Evolutionary conservation across 1,139 yeast genomes (phyloP).

Genomic region (Yamadazyma buinensis): DNA sequence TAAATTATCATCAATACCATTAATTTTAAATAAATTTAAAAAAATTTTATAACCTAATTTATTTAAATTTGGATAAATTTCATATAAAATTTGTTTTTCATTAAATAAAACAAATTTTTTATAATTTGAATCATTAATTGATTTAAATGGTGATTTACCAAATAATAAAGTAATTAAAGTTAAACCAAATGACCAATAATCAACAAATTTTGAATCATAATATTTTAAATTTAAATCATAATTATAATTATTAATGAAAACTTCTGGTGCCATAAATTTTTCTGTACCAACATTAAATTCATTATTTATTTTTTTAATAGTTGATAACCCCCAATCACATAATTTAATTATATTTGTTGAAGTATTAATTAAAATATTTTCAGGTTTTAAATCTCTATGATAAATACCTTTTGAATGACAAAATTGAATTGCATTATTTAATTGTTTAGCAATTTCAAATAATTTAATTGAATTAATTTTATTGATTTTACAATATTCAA

Average conservation of each 20-base stretch:
- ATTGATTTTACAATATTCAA: conserved; percentile 19
- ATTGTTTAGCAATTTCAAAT: conserved; percentile 29
- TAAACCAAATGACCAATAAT: conserved; percentile 42
- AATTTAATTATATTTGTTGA: conserved; percentile 40
- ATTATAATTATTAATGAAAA: conserved; percentile 19
- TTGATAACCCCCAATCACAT: conserved; percentile 58
- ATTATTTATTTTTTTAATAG: conserved; percentile 28
- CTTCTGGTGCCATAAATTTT: conserved; percentile 57
- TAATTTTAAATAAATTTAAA: conserved; percentile 30
- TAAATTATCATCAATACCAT: conserved; percentile 31
- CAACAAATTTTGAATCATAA: conserved; percentile 36
- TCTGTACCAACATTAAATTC: conserved; percentile 56
- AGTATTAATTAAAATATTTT: conserved; percentile 42
- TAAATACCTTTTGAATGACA: conserved; percentile 43
- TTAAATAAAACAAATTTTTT: conserved; percentile 34
- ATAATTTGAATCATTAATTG: conserved; percentile 31
- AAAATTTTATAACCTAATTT: conserved; percentile 31
- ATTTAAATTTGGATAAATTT: conserved; percentile 42
- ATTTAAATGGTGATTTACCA: conserved; percentile 44
- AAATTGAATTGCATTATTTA: conserved; percentile 35
- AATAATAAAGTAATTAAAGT: conserved; percentile 46
- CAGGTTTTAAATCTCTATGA: conserved; percentile 57
- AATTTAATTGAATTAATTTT: conserved; percentile 20
- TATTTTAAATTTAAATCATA: conserved; percentile 16
- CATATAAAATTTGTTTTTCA: conserved; percentile 34